These are phyloP conservation scores for Aspergillus haitiensis DNA, from an alignment of 495 filamentous ascomycete genomes.

Conservation along the genomic window DNA sequence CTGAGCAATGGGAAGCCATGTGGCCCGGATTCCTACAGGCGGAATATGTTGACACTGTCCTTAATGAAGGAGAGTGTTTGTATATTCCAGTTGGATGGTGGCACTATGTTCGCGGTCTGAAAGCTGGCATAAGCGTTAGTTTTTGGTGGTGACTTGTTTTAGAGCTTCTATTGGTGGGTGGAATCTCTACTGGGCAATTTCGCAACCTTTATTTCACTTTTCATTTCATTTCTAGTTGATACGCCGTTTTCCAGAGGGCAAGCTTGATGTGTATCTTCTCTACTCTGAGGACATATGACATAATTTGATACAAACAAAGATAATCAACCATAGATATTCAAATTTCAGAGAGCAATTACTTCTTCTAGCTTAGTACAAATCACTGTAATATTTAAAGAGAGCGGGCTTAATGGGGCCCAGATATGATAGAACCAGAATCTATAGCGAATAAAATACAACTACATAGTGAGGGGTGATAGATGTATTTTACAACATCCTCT, in stretches of 20 bases:
- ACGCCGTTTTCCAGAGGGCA: neutral
- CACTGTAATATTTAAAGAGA: too few species aligned
- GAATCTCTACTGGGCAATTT: neutral
- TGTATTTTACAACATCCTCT: too few species aligned
- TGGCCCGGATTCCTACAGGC: constrained; percentile 61
- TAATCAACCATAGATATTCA: constrained; percentile 1
- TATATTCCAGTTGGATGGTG: constrained; percentile 97
- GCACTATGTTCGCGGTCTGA: constrained; percentile 92
- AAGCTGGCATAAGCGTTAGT: constrained; percentile 89
- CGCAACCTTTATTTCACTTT: neutral
- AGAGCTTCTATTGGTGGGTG: neutral
- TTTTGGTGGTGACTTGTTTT: constrained; percentile 74
- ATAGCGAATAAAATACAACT: too few species aligned
- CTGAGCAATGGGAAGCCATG: constrained; percentile 50
- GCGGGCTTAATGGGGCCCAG: too few species aligned
- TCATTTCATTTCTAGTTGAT: neutral
- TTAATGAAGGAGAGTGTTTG: constrained; percentile 78
- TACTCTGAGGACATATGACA: too few species aligned
- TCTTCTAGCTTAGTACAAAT: too few species aligned
- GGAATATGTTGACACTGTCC: constrained; percentile 73
- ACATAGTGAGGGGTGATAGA: too few species aligned
- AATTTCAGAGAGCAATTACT: too few species aligned
- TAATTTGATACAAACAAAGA: neutral
- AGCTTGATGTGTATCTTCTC: too few species aligned
- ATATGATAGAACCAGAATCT: too few species aligned